phyloP scores from a whole-genome alignment of 2,329 filamentous ascomycete species.

The Beauveria sp. region DNA sequence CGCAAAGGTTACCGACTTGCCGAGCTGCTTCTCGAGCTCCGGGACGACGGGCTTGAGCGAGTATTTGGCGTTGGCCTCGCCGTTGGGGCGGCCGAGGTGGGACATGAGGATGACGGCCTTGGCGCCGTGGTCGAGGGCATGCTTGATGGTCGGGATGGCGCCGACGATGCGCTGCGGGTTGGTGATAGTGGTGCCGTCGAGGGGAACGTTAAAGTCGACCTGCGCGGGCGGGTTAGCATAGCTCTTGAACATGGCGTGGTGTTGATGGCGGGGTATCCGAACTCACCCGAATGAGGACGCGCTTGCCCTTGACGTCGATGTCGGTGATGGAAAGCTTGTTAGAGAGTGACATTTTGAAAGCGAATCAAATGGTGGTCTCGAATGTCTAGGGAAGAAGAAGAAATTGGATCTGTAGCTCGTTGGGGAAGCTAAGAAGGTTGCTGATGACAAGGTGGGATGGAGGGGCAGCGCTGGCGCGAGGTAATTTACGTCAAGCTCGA shows the following conservation, averaged over 20 bases:
- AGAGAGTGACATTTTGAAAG: slow-evolving; percentile 80
- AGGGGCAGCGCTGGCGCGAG: slow-evolving; percentile 8
- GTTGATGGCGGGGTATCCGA: slow-evolving; percentile 23
- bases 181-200: slow-evolving; percentile 87
- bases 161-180: slow-evolving; percentile 98
- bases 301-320: slow-evolving; percentile 95
- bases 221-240: slow-evolving; percentile 28
- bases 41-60: slow-evolving; percentile 85
- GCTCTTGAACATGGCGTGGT: background rate
- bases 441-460: slow-evolving; percentile 9
- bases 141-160: slow-evolving; percentile 90
- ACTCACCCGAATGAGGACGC: slow-evolving; percentile 91
- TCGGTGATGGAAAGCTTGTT: slow-evolving; percentile 97
- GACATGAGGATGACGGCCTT: slow-evolving; percentile 97
- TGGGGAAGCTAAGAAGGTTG: background rate
- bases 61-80: slow-evolving; percentile 85
- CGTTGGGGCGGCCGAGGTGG: slow-evolving; percentile 92
- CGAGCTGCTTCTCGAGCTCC: slow-evolving; percentile 84
- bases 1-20: slow-evolving; percentile 78
- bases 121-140: slow-evolving; percentile 81
- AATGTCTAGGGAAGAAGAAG: background rate
- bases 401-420: background rate
- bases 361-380: background rate
- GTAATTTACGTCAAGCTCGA: slow-evolving; percentile 4
- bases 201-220: slow-evolving; percentile 99